These are phyloP conservation scores for Stachybotrys echinatus DNA, from an alignment of 2,329 filamentous ascomycete genomes.

Conservation along the genomic window DNA sequence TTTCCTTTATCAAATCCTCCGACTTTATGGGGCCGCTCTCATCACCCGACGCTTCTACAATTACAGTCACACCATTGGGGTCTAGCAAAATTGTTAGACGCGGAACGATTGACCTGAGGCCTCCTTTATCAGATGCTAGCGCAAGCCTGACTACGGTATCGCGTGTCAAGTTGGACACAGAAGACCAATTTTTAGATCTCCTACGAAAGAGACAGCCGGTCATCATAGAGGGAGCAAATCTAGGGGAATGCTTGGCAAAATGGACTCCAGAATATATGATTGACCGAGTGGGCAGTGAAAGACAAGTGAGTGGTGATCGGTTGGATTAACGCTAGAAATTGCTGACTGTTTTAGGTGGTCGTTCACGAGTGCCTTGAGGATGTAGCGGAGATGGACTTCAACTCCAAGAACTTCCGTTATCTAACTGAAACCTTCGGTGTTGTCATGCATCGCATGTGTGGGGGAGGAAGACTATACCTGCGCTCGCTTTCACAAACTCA, in stretches of 20 bases:
- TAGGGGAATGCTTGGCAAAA: slow-evolving; percentile 60
- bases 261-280: slow-evolving; percentile 70
- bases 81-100: neutral
- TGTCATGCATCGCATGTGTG: slow-evolving; percentile 57
- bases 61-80: neutral
- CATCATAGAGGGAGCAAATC: slow-evolving; percentile 58
- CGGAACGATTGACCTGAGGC: neutral
- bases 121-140: neutral
- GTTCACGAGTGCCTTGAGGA: slow-evolving; percentile 60
- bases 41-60: neutral
- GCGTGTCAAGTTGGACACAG: slow-evolving; percentile 44
- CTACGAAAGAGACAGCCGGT: slow-evolving; percentile 48
- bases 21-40: neutral
- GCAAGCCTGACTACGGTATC: slow-evolving; percentile 33
- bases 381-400: slow-evolving; percentile 69
- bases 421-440: slow-evolving; percentile 59
- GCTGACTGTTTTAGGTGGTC: slow-evolving; percentile 46
- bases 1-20: slow-evolving; percentile 16
- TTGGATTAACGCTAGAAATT: neutral
- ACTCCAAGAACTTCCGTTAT: slow-evolving; percentile 77
- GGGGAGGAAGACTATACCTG: slow-evolving; percentile 66
- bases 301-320: slow-evolving; percentile 42
- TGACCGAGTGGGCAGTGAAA: slow-evolving; percentile 53
- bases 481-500: slow-evolving; percentile 67
- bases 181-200: slow-evolving; percentile 54